Conservation (phyloP, 768 basidiomycete species). For the Termitomyces sp. region DNA sequence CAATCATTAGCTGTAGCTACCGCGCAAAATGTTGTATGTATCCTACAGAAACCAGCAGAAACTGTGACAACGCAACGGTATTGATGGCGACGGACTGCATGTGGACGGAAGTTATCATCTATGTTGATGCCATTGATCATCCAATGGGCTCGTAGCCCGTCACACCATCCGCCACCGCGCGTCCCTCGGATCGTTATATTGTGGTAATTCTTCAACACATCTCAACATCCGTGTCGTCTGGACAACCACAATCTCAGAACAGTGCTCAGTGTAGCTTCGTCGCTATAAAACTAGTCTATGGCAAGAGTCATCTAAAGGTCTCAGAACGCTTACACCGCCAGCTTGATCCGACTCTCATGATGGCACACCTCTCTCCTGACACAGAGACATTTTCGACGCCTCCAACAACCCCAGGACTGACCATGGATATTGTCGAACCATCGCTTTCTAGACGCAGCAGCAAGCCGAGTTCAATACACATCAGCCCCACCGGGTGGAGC, state of each 20-base stretch:
- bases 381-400: constrained; percentile 40
- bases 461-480: constrained; percentile 42
- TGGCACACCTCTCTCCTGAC: constrained; percentile 26
- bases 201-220: background rate
- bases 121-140: background rate
- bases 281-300: background rate
- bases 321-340: constrained; percentile 2
- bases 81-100: background rate
- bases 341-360: background rate
- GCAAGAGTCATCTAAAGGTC: background rate
- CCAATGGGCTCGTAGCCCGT: background rate
- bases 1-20: background rate
- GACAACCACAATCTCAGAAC: constrained; percentile 7
- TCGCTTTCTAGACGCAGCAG: constrained; percentile 39
- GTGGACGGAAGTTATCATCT: too few species aligned
- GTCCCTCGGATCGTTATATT: background rate
- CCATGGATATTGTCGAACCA: constrained; percentile 24
- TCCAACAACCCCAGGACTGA: constrained; percentile 31
- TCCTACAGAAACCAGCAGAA: too few species aligned
- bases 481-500: constrained; percentile 36
- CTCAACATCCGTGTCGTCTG: constrained; percentile 7
- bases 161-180: background rate
- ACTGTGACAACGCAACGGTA: background rate
- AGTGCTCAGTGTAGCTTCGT: background rate
- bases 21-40: background rate